Evolutionary conservation across 148 eudicot species (phyloP).

Genomic region (Diospyros kaki): DNA sequence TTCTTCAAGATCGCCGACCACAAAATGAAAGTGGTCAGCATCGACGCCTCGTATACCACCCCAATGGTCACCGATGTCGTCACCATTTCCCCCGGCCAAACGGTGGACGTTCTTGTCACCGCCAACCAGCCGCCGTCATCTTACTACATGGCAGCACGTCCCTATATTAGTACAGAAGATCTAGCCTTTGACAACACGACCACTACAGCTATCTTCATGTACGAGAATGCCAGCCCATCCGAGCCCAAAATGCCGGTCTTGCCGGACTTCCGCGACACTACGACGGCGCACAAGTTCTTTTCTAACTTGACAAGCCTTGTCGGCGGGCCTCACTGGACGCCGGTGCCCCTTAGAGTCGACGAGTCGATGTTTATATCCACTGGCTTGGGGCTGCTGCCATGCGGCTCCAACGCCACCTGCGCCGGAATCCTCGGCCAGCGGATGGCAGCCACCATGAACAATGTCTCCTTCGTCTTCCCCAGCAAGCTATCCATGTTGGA

Average conservation of each 20-base stretch:
- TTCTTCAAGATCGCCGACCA: slow-evolving; percentile 75
- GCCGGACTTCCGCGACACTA: slow-evolving; percentile 57
- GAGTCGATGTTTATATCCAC: slow-evolving; percentile 57
- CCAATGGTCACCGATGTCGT: slow-evolving; percentile 50
- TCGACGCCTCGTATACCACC: slow-evolving; percentile 61
- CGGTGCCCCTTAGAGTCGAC: slow-evolving; percentile 30
- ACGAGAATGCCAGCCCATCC: slow-evolving; percentile 15
- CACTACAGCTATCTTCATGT: slow-evolving; percentile 52
- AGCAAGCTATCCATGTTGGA: slow-evolving; percentile 38
- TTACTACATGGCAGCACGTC: slow-evolving; percentile 64
- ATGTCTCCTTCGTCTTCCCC: slow-evolving; percentile 44
- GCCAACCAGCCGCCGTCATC: slow-evolving; percentile 36
- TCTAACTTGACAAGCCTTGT: slow-evolving; percentile 43
- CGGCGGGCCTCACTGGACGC: slow-evolving; percentile 39
- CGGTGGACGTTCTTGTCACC: slow-evolving; percentile 56
- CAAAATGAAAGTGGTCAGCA: slow-evolving; percentile 58
- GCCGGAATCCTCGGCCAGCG: slow-evolving; percentile 30
- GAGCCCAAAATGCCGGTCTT: slow-evolving; percentile 41
- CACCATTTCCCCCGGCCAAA: slow-evolving; percentile 66
- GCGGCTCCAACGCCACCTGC: slow-evolving; percentile 43
- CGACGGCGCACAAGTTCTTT: slow-evolving; percentile 46
- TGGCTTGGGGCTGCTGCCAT: slow-evolving; percentile 45
- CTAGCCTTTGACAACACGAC: slow-evolving; percentile 42
- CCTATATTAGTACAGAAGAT: slow-evolving; percentile 41
- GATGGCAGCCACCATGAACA: slow-evolving; percentile 58